Conservation (phyloP, 2,329 filamentous ascomycete species). For the Hypomyces perniciosus region DNA sequence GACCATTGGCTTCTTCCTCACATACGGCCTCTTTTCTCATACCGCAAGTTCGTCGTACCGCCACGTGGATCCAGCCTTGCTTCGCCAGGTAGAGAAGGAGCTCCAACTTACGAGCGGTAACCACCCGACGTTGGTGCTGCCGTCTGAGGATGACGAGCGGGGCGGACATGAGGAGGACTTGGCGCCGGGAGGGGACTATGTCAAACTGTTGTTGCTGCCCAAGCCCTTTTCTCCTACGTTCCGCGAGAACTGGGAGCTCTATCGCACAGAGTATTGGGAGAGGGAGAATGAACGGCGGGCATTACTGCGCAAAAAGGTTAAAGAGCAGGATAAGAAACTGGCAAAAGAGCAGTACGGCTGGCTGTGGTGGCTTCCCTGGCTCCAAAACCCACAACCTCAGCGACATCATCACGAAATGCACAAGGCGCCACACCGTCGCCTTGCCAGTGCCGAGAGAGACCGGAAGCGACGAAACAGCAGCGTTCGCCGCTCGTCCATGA, state of each 20-base stretch:
- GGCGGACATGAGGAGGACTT: slow-evolving; percentile 83
- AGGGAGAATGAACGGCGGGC: slow-evolving; percentile 86
- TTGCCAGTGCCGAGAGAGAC: slow-evolving; percentile 39
- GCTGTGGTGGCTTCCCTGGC: slow-evolving; percentile 83
- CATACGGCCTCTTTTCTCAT: slow-evolving; percentile 65
- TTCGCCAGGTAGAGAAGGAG: slow-evolving; percentile 56
- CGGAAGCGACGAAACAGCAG: slow-evolving; percentile 47
- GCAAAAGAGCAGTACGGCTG: slow-evolving; percentile 64
- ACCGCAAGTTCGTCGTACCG: slow-evolving; percentile 66
- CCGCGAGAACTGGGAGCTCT: slow-evolving; percentile 94
- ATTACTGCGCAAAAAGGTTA: slow-evolving; percentile 63
- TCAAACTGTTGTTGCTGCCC: slow-evolving; percentile 82
- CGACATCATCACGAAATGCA: slow-evolving; percentile 29
- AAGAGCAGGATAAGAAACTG: slow-evolving; percentile 60
- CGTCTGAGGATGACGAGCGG: slow-evolving; percentile 51
- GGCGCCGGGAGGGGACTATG: slow-evolving; percentile 80
- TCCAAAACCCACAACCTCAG: slow-evolving; percentile 30
- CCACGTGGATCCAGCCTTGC: slow-evolving; percentile 61
- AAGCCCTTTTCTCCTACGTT: slow-evolving; percentile 96
- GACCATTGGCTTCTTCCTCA: slow-evolving; percentile 69
- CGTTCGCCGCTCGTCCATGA: slow-evolving; percentile 46
- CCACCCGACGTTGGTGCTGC: slow-evolving; percentile 38
- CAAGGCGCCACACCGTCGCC: slow-evolving; percentile 33
- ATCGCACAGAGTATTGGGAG: slow-evolving; percentile 93
- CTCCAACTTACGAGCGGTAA: slow-evolving; percentile 41